Evolutionary conservation across 768 basidiomycete genomes (phyloP).

Genomic region (Mycena latifolia): DNA sequence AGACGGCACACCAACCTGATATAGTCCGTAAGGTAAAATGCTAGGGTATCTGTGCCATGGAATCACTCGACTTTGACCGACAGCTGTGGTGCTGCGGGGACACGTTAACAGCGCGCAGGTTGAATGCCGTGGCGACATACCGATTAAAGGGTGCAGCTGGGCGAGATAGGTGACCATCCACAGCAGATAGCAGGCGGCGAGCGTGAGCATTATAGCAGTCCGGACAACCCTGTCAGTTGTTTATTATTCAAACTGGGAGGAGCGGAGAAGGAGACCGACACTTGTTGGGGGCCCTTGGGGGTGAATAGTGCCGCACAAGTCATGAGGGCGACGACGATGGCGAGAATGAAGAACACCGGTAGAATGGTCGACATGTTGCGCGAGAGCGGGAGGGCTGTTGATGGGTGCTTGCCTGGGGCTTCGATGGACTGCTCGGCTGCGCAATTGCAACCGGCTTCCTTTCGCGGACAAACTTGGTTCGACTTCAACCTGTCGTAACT

Average conservation of each 20-base stretch:
- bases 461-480: too few relatives aligned
- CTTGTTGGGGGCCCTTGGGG: constrained; percentile 92
- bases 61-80: constrained; percentile 17
- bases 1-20: constrained; percentile 7
- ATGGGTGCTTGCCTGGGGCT: not conserved
- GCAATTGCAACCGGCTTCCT: too few relatives aligned
- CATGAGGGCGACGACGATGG: constrained; percentile 75
- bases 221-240: constrained; percentile 76
- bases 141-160: constrained; percentile 90
- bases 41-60: constrained; percentile 7
- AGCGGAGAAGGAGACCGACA: constrained; percentile 63
- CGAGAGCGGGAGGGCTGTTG: not conserved
- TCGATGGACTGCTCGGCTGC: too few relatives aligned
- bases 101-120: not conserved
- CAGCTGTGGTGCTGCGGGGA: constrained; percentile 18
- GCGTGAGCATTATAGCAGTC: constrained; percentile 80
- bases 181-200: constrained; percentile 92
- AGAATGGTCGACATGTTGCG: constrained; percentile 75
- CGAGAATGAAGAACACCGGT: constrained; percentile 76
- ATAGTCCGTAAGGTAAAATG: constrained; percentile 30
- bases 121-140: constrained; percentile 58
- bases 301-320: constrained; percentile 72
- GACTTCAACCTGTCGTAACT: too few relatives aligned
- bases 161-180: constrained; percentile 99
- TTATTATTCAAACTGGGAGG: not conserved